Conservation (phyloP, 768 basidiomycete genomes). For the Leccinum subtestaceum region DNA sequence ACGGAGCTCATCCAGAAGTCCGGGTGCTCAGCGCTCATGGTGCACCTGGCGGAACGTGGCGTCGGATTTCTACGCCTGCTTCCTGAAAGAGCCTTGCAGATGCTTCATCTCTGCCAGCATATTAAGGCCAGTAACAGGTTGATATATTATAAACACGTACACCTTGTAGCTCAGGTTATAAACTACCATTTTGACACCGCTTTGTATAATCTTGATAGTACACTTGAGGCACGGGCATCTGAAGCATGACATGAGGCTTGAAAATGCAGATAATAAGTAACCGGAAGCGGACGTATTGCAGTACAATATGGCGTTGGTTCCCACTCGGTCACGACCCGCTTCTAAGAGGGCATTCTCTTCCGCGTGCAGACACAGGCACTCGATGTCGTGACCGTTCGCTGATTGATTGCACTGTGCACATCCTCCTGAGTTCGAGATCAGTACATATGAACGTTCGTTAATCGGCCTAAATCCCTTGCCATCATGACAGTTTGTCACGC, state of each 20-base stretch:
- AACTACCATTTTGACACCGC: slow-evolving; percentile 86
- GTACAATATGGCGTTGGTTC: slow-evolving; percentile 79
- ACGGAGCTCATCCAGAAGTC: slow-evolving; percentile 1
- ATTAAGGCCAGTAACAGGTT: not conserved
- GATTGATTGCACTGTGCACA: slow-evolving; percentile 76
- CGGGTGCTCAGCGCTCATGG: slow-evolving; percentile 9
- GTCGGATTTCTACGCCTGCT: slow-evolving; percentile 78
- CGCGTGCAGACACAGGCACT: slow-evolving; percentile 94
- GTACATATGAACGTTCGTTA: slow-evolving; percentile 27
- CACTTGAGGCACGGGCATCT: slow-evolving; percentile 99
- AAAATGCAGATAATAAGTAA: not conserved
- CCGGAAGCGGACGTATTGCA: slow-evolving; percentile 85
- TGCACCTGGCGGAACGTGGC: slow-evolving; percentile 51
- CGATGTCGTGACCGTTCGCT: slow-evolving; percentile 47
- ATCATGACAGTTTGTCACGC: slow-evolving; percentile 78
- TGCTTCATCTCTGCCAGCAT: slow-evolving; percentile 65
- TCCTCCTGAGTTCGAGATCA: slow-evolving; percentile 77
- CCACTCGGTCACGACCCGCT: slow-evolving; percentile 89
- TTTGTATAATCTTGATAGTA: slow-evolving; percentile 96
- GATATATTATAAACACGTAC: slow-evolving; percentile 44
- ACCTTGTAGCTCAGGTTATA: slow-evolving; percentile 96
- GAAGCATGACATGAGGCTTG: slow-evolving; percentile 5
- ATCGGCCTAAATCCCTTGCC: slow-evolving; percentile 10
- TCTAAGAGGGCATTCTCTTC: slow-evolving; percentile 97
- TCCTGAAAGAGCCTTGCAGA: slow-evolving; percentile 75